Evolutionary conservation across 441 rosid species (phyloP), one percentile per base, ranked within the genome.

Genomic region (Brassica balearica): DNA sequence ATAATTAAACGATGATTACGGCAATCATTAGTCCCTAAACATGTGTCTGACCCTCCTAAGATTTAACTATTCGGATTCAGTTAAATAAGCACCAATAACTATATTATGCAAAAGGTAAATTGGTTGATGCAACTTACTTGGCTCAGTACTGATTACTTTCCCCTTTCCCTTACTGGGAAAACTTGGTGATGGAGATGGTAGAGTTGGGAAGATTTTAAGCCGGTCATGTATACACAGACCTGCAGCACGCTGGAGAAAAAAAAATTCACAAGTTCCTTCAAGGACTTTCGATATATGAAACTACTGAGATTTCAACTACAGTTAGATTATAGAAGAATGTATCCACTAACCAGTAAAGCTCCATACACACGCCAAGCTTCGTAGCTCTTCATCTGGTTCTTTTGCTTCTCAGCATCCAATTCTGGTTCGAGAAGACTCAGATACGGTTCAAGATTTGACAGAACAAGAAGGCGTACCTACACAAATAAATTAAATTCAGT

Each of bases 321-420:
- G 15, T 20, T 25, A 46, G 51, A 65, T 12, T 55, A 10, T 7
- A 41, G 41, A 69, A 74, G 12, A 68, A 15, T 61, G 43, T 43
- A 38, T 67, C 68, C 25, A 66, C 10, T 86, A 77, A 93, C 98
- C 91, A 91, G 73, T 79, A 93, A 78, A 43, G 95, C 97, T 75
- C 95, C 94, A 84, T 93, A 93, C 62, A 95, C 94, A 62, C 86
- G 94, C 97, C 98, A 92, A 68, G 97, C 98, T 85, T 95, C 98
- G 69, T 87, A 85, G 84, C 92, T 90, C 89, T 93, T 93, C 80
- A 89, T 80, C 85, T 86, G 95, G 81, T 93, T 95, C 84, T 89
- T 92, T 79, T 90, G 97, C 84, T 77, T 89, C 84, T 93, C 97
- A 77, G 85, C 89, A 75, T 88, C 84, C 90, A 92, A 81, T 82